Percentiles rank a stretch among this genome's conserved stretches.
Evolutionary conservation across 2,329 filamentous ascomycete species (phyloP).

Genomic region (Alternaria ventricosa): DNA sequence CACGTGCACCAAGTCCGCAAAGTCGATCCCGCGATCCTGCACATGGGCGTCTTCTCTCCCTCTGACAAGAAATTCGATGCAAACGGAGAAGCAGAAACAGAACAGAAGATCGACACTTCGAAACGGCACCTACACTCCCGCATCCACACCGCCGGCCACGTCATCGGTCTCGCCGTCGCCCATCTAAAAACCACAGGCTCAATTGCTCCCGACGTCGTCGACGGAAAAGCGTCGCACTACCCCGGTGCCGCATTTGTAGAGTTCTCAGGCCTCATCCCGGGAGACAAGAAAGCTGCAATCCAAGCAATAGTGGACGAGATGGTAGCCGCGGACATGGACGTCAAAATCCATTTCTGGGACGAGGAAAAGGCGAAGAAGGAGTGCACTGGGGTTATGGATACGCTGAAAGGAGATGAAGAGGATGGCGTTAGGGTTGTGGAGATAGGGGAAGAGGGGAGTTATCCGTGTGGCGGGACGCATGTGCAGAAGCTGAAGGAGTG

Average conservation of each 20-base stretch:
- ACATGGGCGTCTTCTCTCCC: conserved; percentile 65
- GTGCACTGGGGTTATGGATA: conserved; percentile 50
- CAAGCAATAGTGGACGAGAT: conserved; percentile 68
- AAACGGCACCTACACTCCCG: conserved; percentile 70
- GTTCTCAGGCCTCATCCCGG: conserved; percentile 70
- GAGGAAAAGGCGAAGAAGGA: conserved; percentile 62
- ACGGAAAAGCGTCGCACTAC: conserved; percentile 75
- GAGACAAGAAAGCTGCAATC: conserved; percentile 56
- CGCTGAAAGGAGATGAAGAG: conserved; percentile 42
- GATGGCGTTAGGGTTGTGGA: conserved; percentile 66
- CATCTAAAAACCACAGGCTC: conserved; percentile 58
- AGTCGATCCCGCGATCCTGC: conserved; percentile 64
- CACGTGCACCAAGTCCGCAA: conserved; percentile 65
- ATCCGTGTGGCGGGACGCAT: conserved; percentile 79
- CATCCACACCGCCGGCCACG: conserved; percentile 76
- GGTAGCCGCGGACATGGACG: conserved; percentile 50
- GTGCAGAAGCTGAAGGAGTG: conserved; percentile 66
- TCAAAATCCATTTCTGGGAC: conserved; percentile 70
- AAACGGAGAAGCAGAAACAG: background rate
- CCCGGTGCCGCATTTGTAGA: conserved; percentile 72
- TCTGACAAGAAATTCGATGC: background rate
- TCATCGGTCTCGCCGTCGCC: conserved; percentile 72
- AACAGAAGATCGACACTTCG: conserved; percentile 59
- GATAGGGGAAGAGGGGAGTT: conserved; percentile 71
- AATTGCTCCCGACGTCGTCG: conserved; percentile 58